A percentile compares a stretch with the other conserved stretches of the same genome.
These are phyloP conservation scores for Lepiota brunneoincarnata DNA, from an alignment of 768 basidiomycete species.

Conservation along the genomic window DNA sequence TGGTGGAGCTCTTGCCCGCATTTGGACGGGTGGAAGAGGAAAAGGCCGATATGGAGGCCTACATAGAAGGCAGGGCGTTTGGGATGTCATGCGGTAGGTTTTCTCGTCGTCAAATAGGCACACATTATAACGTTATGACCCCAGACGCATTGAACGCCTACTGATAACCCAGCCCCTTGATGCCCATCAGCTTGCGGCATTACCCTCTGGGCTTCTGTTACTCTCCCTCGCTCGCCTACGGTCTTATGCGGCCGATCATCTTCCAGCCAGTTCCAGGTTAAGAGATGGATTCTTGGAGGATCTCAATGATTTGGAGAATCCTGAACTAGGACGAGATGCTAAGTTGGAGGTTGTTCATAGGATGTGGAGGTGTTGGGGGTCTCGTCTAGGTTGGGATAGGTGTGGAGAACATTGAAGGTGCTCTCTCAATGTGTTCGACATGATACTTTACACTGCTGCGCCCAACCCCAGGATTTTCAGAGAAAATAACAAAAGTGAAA, in stretches of 20 bases:
- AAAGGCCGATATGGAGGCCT: constrained; percentile 58
- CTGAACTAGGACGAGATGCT: constrained; percentile 60
- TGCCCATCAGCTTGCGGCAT: constrained; percentile 35
- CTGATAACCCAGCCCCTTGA: constrained; percentile 32
- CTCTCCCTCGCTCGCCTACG: constrained; percentile 69
- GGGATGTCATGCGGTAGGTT: constrained; percentile 67
- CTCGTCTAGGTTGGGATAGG: constrained; percentile 58
- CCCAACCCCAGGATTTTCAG: too few species aligned
- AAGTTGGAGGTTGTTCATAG: constrained; percentile 77
- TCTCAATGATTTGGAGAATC: constrained; percentile 77
- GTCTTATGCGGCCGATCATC: constrained; percentile 52
- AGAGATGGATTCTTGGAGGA: constrained; percentile 84
- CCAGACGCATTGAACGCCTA: constrained; percentile 66
- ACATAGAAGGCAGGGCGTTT: constrained; percentile 50
- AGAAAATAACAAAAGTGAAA: too few species aligned
- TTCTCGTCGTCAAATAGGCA: neutral
- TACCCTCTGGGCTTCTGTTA: constrained; percentile 72
- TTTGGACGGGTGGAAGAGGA: constrained; percentile 51
- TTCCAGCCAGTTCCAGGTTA: constrained; percentile 60
- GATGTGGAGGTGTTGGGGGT: constrained; percentile 90
- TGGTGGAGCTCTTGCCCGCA: constrained; percentile 46
- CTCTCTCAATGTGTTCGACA: too few species aligned
- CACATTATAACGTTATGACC: neutral
- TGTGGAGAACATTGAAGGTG: constrained; percentile 5
- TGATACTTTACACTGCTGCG: too few species aligned